Base-by-base conservation (phyloP, 805 yeast genomes). In the Ogataea minuta region DNA sequence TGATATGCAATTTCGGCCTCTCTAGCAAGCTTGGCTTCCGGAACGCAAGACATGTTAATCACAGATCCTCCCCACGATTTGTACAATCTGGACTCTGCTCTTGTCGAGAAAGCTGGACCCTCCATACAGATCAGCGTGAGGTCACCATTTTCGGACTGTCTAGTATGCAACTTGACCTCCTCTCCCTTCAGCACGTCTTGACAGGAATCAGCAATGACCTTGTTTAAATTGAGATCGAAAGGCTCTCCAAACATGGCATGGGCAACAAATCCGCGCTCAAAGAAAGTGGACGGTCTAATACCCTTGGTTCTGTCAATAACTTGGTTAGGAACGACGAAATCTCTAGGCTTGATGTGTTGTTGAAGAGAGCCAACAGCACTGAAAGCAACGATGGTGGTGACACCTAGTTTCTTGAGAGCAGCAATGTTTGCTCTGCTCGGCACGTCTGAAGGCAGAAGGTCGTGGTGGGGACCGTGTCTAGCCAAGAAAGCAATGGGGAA, bases 201-300 rank as follows among this genome's bases (percentile, higher is more conserved):
- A 29, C 71, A 71, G 21, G 73, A 67, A 43, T 84, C 77, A 36
- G 77, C 70, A 40, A 93, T 75, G 43, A 85, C 67, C 37, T 77
- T 67, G 54, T 81, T 81, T 55, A 93, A 73, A 46, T 76, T 76
- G 41, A 76, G 65, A 61, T 91, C 96, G 56, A 93, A 93, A 21
- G 99, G 99, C 59, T 91, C 96, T 40, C 99, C 99, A 62, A 93
- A 93, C 52, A 88, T 89, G 29, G 93, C 97, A 63, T 93, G 99
- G 13, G 96, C 99, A 4, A 93, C 99, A 52, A 93, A 81, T 1
- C 99, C 99, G 44, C 73, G 73, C 55, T 84, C 97, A 60, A 89
- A 91, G 63, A 84, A 89, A 13, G 96, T 84, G 11, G 93, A 81
- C 10, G 84, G 81, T 53, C 99, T 76, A 54, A 89, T 82, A 15